Conservation (phyloP, 352 stramenopile species). For the Halophytophthora polymorphica region DNA sequence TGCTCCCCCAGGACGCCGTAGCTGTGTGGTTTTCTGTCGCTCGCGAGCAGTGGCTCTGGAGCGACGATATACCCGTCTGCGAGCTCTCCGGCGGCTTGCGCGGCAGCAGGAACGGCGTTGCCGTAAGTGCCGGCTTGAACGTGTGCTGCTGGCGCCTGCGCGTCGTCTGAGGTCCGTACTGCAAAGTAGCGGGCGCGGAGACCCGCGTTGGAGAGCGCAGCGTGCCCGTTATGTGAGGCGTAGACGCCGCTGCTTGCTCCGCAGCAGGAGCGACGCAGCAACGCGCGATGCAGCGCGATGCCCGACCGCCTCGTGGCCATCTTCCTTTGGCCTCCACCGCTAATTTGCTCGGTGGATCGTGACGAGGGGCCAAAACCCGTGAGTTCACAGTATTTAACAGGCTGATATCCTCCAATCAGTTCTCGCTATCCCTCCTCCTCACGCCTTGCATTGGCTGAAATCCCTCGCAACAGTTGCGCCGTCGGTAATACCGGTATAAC, state of each 20-base stretch:
- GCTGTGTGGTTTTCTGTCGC: no score
- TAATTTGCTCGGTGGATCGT: no score
- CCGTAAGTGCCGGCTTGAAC: background rate
- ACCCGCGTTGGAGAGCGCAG: background rate
- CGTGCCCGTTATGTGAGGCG: background rate
- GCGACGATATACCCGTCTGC: slow-evolving; percentile 17
- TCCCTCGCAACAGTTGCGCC: no score
- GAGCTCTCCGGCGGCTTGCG: background rate
- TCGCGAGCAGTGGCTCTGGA: background rate
- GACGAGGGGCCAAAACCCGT: no score
- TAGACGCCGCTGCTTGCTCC: background rate
- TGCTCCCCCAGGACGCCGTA: slow-evolving; percentile 10
- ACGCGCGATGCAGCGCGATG: slow-evolving; percentile 10
- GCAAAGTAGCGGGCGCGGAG: slow-evolving; percentile 17
- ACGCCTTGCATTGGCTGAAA: no score
- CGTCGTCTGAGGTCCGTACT: slow-evolving; percentile 9
- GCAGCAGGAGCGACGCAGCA: slow-evolving; percentile 13
- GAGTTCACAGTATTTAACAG: no score
- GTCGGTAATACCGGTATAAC: no score
- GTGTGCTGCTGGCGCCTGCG: background rate
- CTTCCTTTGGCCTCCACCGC: no score
- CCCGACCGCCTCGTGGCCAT: no score
- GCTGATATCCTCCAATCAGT: no score
- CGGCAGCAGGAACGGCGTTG: no score
- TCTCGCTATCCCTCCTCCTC: no score